Conservation (phyloP, 1,284 basidiomycete genomes). For the Leucoagaricus sp. region DNA sequence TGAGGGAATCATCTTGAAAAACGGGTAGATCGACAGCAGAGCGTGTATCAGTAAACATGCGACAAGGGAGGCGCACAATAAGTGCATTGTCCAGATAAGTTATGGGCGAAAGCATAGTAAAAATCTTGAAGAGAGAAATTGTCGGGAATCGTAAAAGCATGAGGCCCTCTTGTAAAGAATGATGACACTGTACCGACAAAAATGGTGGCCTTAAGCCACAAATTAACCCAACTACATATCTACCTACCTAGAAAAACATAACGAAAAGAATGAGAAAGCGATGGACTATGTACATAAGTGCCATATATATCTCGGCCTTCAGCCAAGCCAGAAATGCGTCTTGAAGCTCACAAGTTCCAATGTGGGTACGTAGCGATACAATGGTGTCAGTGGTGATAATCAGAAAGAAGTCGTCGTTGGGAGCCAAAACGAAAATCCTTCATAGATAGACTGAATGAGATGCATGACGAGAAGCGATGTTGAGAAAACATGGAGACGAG, state of each 20-base stretch:
- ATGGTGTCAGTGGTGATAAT: constrained; percentile 2
- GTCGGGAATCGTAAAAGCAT: not conserved
- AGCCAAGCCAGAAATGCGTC: constrained; percentile 2
- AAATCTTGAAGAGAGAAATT: not conserved
- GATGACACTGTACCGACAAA: constrained; percentile 12
- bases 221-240: constrained; percentile 15
- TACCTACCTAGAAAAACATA: constrained; percentile 12
- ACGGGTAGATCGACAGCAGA: not conserved
- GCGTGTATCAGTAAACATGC: constrained; percentile 6
- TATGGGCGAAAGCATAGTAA: constrained; percentile 9
- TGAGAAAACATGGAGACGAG: not conserved
- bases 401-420: not conserved
- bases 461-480: constrained; percentile 11
- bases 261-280: constrained; percentile 1
- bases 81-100: constrained; percentile 13
- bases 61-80: not conserved
- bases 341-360: not conserved
- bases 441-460: constrained; percentile 12
- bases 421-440: constrained; percentile 10
- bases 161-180: constrained; percentile 2
- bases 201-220: constrained; percentile 8
- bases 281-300: constrained; percentile 2
- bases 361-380: constrained; percentile 10
- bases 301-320: constrained; percentile 10
- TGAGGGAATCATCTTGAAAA: not conserved